Conservation (phyloP, 208 protist species). For the Trypanosomatidae sp. region DNA sequence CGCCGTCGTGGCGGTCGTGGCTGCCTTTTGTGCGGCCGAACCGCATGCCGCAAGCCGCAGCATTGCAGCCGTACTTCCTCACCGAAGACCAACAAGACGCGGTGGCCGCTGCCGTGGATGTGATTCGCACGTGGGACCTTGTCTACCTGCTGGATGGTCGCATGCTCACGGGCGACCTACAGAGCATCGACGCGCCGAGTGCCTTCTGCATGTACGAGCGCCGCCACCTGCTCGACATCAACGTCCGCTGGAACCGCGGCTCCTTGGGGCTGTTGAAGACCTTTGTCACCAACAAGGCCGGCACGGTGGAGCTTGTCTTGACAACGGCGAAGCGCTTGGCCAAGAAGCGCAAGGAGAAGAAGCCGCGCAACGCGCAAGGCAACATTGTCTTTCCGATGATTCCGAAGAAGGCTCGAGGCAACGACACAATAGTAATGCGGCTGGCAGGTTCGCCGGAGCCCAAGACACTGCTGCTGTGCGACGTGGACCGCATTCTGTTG, state of each 20-base stretch:
- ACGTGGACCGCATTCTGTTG: slow-evolving; percentile 55
- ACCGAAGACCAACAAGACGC: slow-evolving; percentile 28
- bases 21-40: slow-evolving; percentile 1
- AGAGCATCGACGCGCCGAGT: slow-evolving; percentile 45
- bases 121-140: slow-evolving; percentile 85
- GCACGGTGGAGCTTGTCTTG: slow-evolving; percentile 55
- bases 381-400: slow-evolving; percentile 60
- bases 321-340: slow-evolving; percentile 56
- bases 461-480: slow-evolving; percentile 42
- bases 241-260: slow-evolving; percentile 67
- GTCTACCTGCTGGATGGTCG: slow-evolving; percentile 71
- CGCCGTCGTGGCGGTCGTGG: slow-evolving; percentile 12
- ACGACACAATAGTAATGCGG: slow-evolving; percentile 69
- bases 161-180: slow-evolving; percentile 70
- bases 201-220: slow-evolving; percentile 60
- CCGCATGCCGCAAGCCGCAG: slow-evolving; percentile 5
- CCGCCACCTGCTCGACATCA: slow-evolving; percentile 69
- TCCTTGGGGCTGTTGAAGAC: slow-evolving; percentile 43
- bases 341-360: slow-evolving; percentile 59
- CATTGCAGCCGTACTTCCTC: slow-evolving; percentile 19
- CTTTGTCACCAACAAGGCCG: slow-evolving; percentile 48
- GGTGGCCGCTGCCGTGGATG: slow-evolving; percentile 51
- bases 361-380: slow-evolving; percentile 44
- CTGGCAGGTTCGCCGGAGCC: slow-evolving; percentile 40
- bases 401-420: slow-evolving; percentile 34